Evolutionary conservation across 768 basidiomycete species (phyloP).

Genomic region (Lentinus brumalis): DNA sequence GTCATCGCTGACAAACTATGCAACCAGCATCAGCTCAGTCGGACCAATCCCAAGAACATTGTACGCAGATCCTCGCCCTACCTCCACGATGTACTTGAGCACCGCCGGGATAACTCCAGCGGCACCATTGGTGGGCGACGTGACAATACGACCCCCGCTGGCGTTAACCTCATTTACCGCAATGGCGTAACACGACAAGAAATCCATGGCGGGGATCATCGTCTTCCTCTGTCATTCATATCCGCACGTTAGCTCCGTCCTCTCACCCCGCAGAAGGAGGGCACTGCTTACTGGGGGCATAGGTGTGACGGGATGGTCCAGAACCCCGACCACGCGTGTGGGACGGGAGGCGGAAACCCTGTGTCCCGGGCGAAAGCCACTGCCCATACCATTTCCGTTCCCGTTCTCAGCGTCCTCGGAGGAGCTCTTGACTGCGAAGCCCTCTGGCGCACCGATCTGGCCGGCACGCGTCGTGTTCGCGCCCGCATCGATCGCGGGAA

Average conservation of each 20-base stretch:
- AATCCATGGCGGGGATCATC: slow-evolving; percentile 91
- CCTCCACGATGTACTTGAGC: slow-evolving; percentile 87
- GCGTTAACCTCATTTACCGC: slow-evolving; percentile 97
- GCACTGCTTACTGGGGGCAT: slow-evolving; percentile 69
- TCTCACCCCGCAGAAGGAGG: background rate
- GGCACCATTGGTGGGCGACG: slow-evolving; percentile 92
- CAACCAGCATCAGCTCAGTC: background rate
- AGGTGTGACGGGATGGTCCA: slow-evolving; percentile 78
- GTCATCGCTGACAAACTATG: slow-evolving; percentile 86
- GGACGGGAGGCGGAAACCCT: slow-evolving; percentile 27
- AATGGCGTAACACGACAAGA: slow-evolving; percentile 91
- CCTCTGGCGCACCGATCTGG: slow-evolving; percentile 22
- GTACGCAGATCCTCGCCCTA: slow-evolving; percentile 27
- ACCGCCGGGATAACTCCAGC: slow-evolving; percentile 93
- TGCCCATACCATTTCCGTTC: background rate
- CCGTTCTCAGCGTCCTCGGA: background rate
- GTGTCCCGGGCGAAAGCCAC: slow-evolving; percentile 1
- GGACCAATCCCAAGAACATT: background rate
- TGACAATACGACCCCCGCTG: slow-evolving; percentile 90
- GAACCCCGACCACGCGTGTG: slow-evolving; percentile 65
- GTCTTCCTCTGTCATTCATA: slow-evolving; percentile 61
- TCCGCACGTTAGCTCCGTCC: background rate
- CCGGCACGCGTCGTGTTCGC: slow-evolving; percentile 20
- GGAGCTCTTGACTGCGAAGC: background rate
- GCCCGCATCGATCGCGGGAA: slow-evolving; percentile 39